These are phyloP conservation scores for Bipolaris gigantea DNA, from an alignment of 2,329 filamentous ascomycete species.

Conservation along the genomic window DNA sequence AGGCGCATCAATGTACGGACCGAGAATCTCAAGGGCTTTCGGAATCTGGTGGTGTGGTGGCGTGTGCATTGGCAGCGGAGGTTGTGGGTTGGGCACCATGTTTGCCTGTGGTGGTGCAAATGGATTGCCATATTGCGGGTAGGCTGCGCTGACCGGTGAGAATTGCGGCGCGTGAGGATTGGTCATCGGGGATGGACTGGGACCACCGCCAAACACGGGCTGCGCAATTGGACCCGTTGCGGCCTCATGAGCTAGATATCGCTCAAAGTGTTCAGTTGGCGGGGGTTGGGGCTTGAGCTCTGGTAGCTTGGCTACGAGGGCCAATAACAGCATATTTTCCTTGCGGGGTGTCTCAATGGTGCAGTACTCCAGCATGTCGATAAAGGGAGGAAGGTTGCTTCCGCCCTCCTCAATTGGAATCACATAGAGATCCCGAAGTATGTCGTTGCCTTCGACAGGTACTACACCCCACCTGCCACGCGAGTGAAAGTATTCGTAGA, in stretches of 20 bases:
- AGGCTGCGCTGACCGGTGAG: constrained; percentile 34
- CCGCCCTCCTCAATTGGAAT: constrained; percentile 79
- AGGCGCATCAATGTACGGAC: constrained; percentile 47
- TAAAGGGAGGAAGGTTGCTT: constrained; percentile 74
- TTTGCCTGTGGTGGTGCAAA: constrained; percentile 20
- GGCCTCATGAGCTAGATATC: constrained; percentile 21
- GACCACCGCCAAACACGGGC: constrained; percentile 27
- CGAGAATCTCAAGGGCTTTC: constrained; percentile 47
- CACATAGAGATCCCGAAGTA: constrained; percentile 88
- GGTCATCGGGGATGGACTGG: constrained; percentile 31
- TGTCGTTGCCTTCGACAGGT: constrained; percentile 62
- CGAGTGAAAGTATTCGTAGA: constrained; percentile 85
- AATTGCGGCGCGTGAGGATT: constrained; percentile 42
- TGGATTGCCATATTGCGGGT: constrained; percentile 32
- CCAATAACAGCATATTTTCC: constrained; percentile 78
- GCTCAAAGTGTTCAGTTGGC: constrained; percentile 32
- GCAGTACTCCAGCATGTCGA: constrained; percentile 85
- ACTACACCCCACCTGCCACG: constrained; percentile 88
- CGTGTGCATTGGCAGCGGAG: constrained; percentile 11
- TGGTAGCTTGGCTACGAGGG: constrained; percentile 69
- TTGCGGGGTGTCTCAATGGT: constrained; percentile 70
- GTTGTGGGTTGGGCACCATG: constrained; percentile 12
- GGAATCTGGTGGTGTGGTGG: constrained; percentile 40
- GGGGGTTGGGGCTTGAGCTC: constrained; percentile 38
- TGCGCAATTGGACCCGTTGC: constrained; percentile 18